Percentiles rank a stretch among this genome's conserved stretches.
Conservation (phyloP, 805 yeast genomes). For the Lachancea lanzarotensis region DNA sequence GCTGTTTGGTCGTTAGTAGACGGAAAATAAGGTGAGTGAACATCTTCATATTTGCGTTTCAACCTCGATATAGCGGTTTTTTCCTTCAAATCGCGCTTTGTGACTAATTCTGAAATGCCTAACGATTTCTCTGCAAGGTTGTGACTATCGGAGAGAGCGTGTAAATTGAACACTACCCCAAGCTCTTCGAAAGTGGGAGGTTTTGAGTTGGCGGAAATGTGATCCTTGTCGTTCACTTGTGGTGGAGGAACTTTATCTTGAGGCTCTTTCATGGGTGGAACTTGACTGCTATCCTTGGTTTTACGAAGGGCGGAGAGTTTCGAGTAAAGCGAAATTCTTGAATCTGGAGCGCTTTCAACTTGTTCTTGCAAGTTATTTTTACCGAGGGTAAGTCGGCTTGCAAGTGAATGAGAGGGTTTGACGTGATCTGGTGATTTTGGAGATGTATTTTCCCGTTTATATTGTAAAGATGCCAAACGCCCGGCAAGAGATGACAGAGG, state of each 20-base stretch:
- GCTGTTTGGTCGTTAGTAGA: slow-evolving; percentile 38
- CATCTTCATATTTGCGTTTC: slow-evolving; percentile 23
- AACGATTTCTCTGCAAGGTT: not conserved
- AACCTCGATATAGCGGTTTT: not conserved
- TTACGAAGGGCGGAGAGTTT: not conserved
- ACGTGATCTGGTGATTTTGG: not conserved
- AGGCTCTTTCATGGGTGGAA: too few species aligned
- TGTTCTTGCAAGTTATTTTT: not conserved
- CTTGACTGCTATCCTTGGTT: not conserved
- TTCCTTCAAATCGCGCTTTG: not conserved
- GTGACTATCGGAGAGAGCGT: not conserved
- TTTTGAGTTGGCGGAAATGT: not conserved
- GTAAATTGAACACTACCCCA: not conserved
- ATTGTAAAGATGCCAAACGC: slow-evolving; percentile 2
- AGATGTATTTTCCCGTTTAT: not conserved
- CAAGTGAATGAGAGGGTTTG: not conserved
- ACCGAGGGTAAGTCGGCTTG: not conserved
- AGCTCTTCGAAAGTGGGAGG: not conserved
- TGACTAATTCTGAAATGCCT: not conserved
- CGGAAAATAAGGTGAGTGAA: slow-evolving; percentile 32
- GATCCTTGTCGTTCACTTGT: not conserved
- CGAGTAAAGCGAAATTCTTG: not conserved
- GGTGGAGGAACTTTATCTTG: not conserved
- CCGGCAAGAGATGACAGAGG: not conserved
- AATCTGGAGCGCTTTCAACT: not conserved